Base-by-base conservation (phyloP, 1,284 basidiomycete genomes). In the Schizophyllum amplum region DNA sequence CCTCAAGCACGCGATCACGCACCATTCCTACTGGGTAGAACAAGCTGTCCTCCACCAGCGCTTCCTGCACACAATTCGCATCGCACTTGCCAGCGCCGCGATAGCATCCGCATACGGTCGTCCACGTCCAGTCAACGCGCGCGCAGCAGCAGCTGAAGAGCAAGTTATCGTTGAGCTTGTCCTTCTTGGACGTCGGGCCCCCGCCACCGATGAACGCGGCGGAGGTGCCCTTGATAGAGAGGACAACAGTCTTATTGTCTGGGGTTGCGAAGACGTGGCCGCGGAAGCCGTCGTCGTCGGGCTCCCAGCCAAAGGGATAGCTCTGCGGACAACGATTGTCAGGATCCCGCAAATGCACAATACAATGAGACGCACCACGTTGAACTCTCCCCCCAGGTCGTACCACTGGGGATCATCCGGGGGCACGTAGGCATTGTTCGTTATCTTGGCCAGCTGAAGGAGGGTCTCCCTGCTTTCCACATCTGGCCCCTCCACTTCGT, bases 61-160 rank as follows among this genome's bases (percentile, higher is more conserved):
- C 81, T 11, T 82, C 70, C 68, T 94, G 91, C 52, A 98, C 66
- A 68, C 96, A 99, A 24, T 82, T 76, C 67, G 87, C 80, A 63
- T 92, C 83, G 71, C 96, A 99, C 64, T 87, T 87, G 78, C 85
- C 88, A 1, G 85, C 83, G 17, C 90, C 85, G 1, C 84, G 77
- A 71, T 90, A 91, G 71, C 96, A 99, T 59, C 86, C 91, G 70
- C 97, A 99, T 4, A 98, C 96, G 0, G 94, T 83, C 48, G 88
- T 85, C 96, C 96, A 99, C 4, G 91, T 87, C 84, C 93, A 97
- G 67, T 92, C 92, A 23, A 99, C 84, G 20, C 85, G 78, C 0
- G 97, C 97, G 70, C 96, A 99, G 73, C 96, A 99, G 72, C 96
- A 99, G 55, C 94, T 90, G 72, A 98, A 99, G 56, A 98, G 75